Base-by-base conservation (phyloP, 257 asterid species). In the Solanum chiquidenum region DNA sequence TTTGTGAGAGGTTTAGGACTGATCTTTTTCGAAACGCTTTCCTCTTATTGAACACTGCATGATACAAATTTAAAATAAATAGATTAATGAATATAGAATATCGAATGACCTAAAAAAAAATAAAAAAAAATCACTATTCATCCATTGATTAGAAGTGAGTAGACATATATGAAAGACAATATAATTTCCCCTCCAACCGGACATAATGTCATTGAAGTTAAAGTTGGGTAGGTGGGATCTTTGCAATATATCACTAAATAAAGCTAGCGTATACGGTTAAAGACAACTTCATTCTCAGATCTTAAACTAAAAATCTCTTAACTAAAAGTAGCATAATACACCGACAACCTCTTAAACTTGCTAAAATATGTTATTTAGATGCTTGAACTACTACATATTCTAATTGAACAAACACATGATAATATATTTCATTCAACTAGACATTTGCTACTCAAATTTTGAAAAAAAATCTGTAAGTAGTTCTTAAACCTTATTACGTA, bases 11-110 rank as follows among this genome's bases (percentile, higher is more conserved):
- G 14, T 16, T 71, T 33, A 33, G 6, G 37, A 31, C 16, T 7
- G 1, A 3, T 13, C 3, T 71, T 44, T 69, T 71, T 31, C 0
- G 0, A 31, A 31, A 3, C 3, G 0, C 11, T 16, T 31, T 16
- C 6, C n/a, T 31, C 21, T 31, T 66, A 25, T 27, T 27, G 8
- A 27, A 31, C 6, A 31, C 3, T 2, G 11, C 5, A 5, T 9
- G 2, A 33, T 8, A 71, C 25, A 71, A 71, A 71, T 33, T 71
- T 71, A 33, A 71, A 33, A 31, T 71, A 71, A 7, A 31, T 21
- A 2, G 7, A 16, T 7, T 29, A 20, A 3, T 71, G 0, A 33
- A 33, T 76, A 76, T 38, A 1, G 6, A 37, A 75, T 42, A 77
- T 0, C 4, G 1, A 42, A 9, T 4, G 14, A 18, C 5, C 3